These are phyloP conservation scores for Dinochytrium kinnereticum DNA, from an alignment of 371 early-diverging fungal species.

Conservation along the genomic window DNA sequence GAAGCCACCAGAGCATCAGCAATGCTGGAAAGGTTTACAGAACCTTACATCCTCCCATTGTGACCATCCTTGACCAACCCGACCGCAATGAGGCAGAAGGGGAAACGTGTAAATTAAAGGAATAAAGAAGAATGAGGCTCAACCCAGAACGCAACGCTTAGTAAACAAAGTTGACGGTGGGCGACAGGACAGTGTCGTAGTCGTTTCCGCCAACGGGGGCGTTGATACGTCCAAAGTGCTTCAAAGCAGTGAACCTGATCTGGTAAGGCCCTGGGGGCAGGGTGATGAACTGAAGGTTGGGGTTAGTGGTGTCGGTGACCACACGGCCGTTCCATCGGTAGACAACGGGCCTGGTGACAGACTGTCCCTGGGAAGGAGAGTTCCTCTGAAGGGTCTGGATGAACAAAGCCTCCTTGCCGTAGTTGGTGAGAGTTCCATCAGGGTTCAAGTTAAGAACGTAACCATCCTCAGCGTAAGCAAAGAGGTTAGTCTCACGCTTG, in stretches of 20 bases:
- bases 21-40: too few relatives aligned
- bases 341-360: not conserved
- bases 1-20: too few relatives aligned
- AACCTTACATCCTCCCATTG: too few relatives aligned
- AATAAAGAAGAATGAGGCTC: not conserved
- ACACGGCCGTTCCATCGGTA: slow-evolving; percentile 9
- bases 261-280: slow-evolving; percentile 29
- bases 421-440: not conserved
- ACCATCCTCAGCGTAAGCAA: not conserved
- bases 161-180: slow-evolving; percentile 28
- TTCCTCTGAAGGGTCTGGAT: not conserved
- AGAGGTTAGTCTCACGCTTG: slow-evolving; percentile 2
- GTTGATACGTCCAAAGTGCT: slow-evolving; percentile 21
- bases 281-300: not conserved
- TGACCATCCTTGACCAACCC: too few relatives aligned
- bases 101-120: not conserved
- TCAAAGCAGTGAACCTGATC: slow-evolving; percentile 20
- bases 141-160: not conserved
- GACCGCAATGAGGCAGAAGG: too few relatives aligned
- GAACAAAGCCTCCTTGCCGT: slow-evolving; percentile 8
- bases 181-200: slow-evolving; percentile 4
- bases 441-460: not conserved
- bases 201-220: slow-evolving; percentile 8
- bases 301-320: not conserved
- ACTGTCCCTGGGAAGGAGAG: not conserved